Evolutionary conservation across 2,329 filamentous ascomycete genomes (phyloP), one percentile per base, ranked within the genome.

Genomic region (Fusarium duplospermum): DNA sequence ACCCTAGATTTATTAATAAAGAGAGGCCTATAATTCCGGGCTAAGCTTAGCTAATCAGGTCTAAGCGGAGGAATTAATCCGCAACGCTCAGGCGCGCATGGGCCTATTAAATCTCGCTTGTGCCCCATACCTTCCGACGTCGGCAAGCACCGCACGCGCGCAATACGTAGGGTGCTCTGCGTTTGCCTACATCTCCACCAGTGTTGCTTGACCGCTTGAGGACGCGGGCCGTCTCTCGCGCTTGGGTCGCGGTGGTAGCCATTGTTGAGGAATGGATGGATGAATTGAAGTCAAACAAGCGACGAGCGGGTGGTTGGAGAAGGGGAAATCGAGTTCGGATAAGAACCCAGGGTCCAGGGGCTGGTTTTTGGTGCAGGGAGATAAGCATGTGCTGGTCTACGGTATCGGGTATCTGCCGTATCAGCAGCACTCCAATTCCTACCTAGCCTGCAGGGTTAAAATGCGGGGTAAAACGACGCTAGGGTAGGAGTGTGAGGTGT

Each of bases 81-180:
- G n/a, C n/a, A n/a, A n/a, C n/a, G n/a, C n/a, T n/a, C n/a, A n/a
- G n/a, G n/a, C n/a, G n/a, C n/a, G n/a, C n/a, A n/a, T n/a, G n/a
- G n/a, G n/a, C n/a, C n/a, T n/a, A n/a, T n/a, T n/a, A n/a, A n/a
- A n/a, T n/a, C n/a, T n/a, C n/a, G n/a, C n/a, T n/a, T n/a, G n/a
- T n/a, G n/a, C n/a, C n/a, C n/a, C n/a, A n/a, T n/a, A n/a, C 76
- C 64, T 78, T 78, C 24, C 76, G 73, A 14, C 73, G 63, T 29
- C 76, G 75, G 64, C 76, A 78, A 3, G 69, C 69, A 52, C 77
- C 74, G 65, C 76, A 78, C 10, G 76, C 76, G n/a, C 75, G 72
- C 18, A 71, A 54, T n/a, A 70, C 68, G 27, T 77, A 77, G 6
- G 73, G 72, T 9, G 73, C 75, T 29, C 75, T 66, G 36, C 73